phyloP scores from a whole-genome alignment of 1,284 basidiomycete genomes.

The Apiotrichum akiyoshidainum region DNA sequence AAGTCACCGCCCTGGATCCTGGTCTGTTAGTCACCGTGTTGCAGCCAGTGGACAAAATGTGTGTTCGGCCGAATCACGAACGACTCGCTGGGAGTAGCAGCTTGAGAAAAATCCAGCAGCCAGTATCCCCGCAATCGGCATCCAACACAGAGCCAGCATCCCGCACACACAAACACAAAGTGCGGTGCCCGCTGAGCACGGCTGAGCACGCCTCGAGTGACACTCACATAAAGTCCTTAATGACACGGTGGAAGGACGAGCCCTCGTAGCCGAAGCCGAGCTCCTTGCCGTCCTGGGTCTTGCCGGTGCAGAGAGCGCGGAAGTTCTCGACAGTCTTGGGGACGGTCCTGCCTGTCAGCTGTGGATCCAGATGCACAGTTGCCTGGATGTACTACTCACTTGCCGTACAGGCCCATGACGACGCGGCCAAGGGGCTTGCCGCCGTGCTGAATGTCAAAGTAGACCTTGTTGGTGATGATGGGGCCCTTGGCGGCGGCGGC shows the following conservation, averaged over 20 bases:
- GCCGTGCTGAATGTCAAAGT: slow-evolving; percentile 89
- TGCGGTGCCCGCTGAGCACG: neutral
- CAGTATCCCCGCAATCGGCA: too few relatives aligned
- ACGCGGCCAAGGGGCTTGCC: slow-evolving; percentile 76
- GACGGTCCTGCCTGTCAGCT: slow-evolving; percentile 62
- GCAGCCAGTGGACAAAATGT: neutral
- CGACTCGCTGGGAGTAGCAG: neutral
- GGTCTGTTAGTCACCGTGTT: slow-evolving; percentile 5
- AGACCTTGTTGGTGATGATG: slow-evolving; percentile 84
- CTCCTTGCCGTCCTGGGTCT: slow-evolving; percentile 70
- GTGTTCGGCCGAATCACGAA: neutral
- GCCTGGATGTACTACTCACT: slow-evolving; percentile 40
- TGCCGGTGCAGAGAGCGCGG: slow-evolving; percentile 66
- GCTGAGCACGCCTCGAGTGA: neutral
- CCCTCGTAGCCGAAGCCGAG: slow-evolving; percentile 71
- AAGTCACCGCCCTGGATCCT: slow-evolving; percentile 71
- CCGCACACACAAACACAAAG: too few relatives aligned
- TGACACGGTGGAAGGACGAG: slow-evolving; percentile 67
- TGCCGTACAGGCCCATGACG: slow-evolving; percentile 80
- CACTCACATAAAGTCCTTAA: slow-evolving; percentile 64
- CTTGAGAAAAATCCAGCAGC: neutral
- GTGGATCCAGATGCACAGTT: too few relatives aligned
- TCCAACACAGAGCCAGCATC: too few relatives aligned
- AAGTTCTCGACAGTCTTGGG: slow-evolving; percentile 70
- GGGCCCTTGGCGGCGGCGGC: slow-evolving; percentile 56